phyloP scores from a whole-genome alignment of 345 rosid species.

The Boechera divaricarpa region DNA sequence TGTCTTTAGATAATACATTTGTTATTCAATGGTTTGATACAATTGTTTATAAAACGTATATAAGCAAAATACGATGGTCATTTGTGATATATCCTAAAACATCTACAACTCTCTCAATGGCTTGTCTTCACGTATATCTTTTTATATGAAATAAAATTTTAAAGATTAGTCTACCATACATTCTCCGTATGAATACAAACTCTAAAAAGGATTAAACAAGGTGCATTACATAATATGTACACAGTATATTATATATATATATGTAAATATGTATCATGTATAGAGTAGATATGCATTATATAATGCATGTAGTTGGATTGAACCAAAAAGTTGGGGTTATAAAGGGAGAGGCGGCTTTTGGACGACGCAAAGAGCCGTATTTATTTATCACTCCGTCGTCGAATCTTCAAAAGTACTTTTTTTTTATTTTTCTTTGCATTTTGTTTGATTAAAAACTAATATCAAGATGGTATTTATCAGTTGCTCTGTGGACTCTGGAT shows the following conservation, averaged over 20 bases:
- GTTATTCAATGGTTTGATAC: not conserved
- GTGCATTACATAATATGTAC: too few species aligned
- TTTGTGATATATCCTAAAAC: not conserved
- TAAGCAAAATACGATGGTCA: too few species aligned
- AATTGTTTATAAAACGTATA: not conserved
- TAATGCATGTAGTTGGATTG: conserved; percentile 32
- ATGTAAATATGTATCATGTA: not conserved
- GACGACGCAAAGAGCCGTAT: conserved; percentile 44
- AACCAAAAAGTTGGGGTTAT: conserved; percentile 26
- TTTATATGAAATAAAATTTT: not conserved
- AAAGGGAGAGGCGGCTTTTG: conserved; percentile 41
- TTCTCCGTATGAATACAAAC: too few species aligned
- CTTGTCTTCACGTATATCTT: not conserved
- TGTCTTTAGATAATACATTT: conserved; percentile 9
- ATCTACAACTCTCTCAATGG: not conserved
- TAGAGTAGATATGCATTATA: conserved; percentile 20
- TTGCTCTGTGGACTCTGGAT: conserved; percentile 19
- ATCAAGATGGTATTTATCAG: not conserved
- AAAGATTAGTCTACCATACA: too few species aligned
- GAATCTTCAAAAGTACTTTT: conserved; percentile 39
- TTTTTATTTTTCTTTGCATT: not conserved
- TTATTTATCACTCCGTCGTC: conserved; percentile 19
- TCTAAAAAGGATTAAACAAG: too few species aligned
- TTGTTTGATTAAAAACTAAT: conserved; percentile 4
- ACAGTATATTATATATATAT: not conserved